Conservation (phyloP, 2,329 filamentous ascomycete species). For the Trichoderma sp. region DNA sequence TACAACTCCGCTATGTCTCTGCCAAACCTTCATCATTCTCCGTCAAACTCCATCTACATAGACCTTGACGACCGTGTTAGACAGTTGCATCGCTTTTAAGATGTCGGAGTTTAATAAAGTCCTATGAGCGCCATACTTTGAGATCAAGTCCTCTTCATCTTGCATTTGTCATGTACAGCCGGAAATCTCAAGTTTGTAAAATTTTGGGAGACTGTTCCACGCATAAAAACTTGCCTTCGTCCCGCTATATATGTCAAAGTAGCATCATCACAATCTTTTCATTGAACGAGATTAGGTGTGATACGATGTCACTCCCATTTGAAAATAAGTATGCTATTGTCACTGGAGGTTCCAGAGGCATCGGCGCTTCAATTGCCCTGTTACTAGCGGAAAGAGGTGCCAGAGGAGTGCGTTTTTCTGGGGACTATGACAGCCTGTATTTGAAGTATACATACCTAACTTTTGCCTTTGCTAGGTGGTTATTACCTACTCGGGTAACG, state of each 20-base stretch:
- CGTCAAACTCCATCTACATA: neutral
- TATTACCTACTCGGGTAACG: neutral
- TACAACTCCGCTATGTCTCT: neutral
- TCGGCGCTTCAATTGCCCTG: constrained; percentile 15
- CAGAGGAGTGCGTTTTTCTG: neutral
- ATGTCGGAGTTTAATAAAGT: neutral
- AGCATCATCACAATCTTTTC: neutral
- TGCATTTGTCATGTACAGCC: neutral
- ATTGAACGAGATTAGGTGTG: neutral
- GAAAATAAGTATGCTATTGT: constrained; percentile 18
- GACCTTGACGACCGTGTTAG: neutral
- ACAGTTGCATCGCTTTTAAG: neutral
- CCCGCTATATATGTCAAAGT: neutral
- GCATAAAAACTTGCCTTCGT: neutral
- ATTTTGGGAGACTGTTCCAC: neutral
- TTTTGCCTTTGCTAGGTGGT: neutral
- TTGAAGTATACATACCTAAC: neutral
- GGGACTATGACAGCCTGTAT: too few species aligned
- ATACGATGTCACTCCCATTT: neutral
- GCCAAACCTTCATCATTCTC: neutral
- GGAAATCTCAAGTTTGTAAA: neutral
- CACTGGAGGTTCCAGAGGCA: constrained; percentile 17
- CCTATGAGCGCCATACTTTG: too few species aligned
- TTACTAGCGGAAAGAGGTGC: constrained; percentile 16
- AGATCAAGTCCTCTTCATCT: neutral